Base-by-base conservation (phyloP, 345 rosid species). In the Populus alba region DNA sequence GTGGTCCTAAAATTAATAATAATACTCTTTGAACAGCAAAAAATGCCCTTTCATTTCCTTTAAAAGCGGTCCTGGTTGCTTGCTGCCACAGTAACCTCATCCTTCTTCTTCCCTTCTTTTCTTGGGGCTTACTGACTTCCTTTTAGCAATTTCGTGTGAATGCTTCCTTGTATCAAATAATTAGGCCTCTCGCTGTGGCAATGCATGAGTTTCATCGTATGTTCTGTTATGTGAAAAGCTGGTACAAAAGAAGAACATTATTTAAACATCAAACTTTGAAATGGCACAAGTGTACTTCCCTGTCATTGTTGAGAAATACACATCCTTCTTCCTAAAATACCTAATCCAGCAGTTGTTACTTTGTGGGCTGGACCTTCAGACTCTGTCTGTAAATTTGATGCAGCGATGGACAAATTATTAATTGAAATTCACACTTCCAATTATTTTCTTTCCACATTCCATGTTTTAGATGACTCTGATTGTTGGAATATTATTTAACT, bases 21-120 rank as follows among this genome's bases (percentile, higher is more conserved):
- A 39, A 39, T 8, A 6, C 43, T 39, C 43, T 39, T 39, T 39
- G 8, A 39, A 39, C 43, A 1, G 10, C 43, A 39, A 7, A 39
- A 39, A 39, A 39, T 39, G 8, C 43, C 43, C 43, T 39, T 39
- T 39, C 10, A 39, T 39, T 39, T 39, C 43, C 43, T 39, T 39
- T 39, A 39, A 39, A 18, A 71, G 81, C 33, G 65, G 41, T 33
- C 62, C 74, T 70, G 31, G 8, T 78, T 62, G 71, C 55, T 43
- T 31, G 68, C 53, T 65, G 65, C 62, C 65, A 27, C 47, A n/a
- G 13, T 29, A 20, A 66, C 20, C 18, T 63, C 17, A 41, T 41
- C 31, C 16, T 17, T 20, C 29, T 25, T 63, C 12, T 66, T 31
- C 45, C 20, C n/a, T 43, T 29, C 59, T 62, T 25, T 51, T 27